Evolutionary conservation across 129 eudicot species (phyloP), one percentile per base, ranked within the genome.

Genomic region (Pulicaria dysenterica): DNA sequence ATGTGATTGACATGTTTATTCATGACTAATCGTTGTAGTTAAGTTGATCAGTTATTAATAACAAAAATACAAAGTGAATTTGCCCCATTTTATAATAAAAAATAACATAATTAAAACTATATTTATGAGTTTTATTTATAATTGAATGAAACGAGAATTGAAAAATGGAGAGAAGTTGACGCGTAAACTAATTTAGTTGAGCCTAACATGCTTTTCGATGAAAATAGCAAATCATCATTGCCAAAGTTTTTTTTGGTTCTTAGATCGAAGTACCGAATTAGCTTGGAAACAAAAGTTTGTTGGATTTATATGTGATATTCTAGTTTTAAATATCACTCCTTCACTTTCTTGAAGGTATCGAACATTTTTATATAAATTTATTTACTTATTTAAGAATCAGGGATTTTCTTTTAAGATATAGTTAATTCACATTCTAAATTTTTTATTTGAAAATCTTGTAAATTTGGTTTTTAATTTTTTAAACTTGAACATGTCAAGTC

Each of bases 281-380:
- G 49, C 40, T 8, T 62, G 7, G 36, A 62, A 34, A 62, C 67
- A 62, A 62, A 62, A 40, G 67, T 62, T 62, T 62, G 67, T 39
- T 62, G 49, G 67, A 62, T 14, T 40, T 40, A 3, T 47, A 62
- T 62, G 49, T 40, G 67, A 39, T 15, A 13, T 15, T 62, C n/a
- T 41, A 10, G 10, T 12, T 12, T 10, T 34, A 12, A 24, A 24
- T 24, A 24, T 24, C 31, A 24, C 31, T 24, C 31, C 31, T 24
- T 24, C 31, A 24, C 31, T 0, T 24, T 24, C 31, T 24, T 24
- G 1, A 24, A 24, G 31, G 31, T 24, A 24, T 24, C 2, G 31
- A 24, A 24, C 31, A 24, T 24, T 24, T 24, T 24, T 24, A 24
- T 24, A 24, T 24, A 24, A 24, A 24, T 24, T 24, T n/a, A n/a